Percentiles rank a stretch among this genome's conserved stretches.
Conservation (phyloP, 148 eudicot species). For the Hydrangea macrophylla region DNA sequence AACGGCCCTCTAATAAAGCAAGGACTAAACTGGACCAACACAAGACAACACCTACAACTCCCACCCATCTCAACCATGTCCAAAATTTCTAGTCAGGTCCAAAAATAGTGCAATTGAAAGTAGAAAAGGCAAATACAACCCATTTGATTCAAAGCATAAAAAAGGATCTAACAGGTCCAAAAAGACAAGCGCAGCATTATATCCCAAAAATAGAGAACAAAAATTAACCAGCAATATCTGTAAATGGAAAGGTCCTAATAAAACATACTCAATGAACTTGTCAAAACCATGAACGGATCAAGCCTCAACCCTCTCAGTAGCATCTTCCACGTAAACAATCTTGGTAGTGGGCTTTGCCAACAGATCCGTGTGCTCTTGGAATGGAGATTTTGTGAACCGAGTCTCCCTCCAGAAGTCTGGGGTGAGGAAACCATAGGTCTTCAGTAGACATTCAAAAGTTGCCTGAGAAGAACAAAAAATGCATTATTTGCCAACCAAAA, state of each 20-base stretch:
- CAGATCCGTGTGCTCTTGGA: conserved; percentile 66
- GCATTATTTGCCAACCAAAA: background rate
- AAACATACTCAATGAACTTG: background rate
- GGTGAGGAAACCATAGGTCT: conserved; percentile 75
- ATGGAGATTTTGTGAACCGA: conserved; percentile 56
- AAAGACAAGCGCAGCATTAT: background rate
- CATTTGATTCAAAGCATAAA: background rate
- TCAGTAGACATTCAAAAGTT: conserved; percentile 66
- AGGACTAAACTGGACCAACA: too few relatives aligned
- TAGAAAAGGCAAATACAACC: too few relatives aligned
- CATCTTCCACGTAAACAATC: conserved; percentile 33
- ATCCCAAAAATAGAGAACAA: background rate
- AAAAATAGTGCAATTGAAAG: too few relatives aligned
- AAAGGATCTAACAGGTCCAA: background rate
- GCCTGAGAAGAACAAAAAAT: conserved; percentile 38
- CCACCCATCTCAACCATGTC: too few relatives aligned
- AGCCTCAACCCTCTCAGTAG: conserved; percentile 31
- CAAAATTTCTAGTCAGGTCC: too few relatives aligned
- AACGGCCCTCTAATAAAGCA: too few relatives aligned
- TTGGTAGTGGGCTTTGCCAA: conserved; percentile 49
- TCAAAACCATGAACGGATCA: background rate
- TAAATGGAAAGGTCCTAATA: background rate
- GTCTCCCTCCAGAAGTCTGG: conserved; percentile 78
- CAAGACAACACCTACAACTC: too few relatives aligned
- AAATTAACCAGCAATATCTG: background rate